Evolutionary conservation across 768 basidiomycete species (phyloP), one percentile per base, ranked within the genome.

Genomic region (Trametes sanguinea): DNA sequence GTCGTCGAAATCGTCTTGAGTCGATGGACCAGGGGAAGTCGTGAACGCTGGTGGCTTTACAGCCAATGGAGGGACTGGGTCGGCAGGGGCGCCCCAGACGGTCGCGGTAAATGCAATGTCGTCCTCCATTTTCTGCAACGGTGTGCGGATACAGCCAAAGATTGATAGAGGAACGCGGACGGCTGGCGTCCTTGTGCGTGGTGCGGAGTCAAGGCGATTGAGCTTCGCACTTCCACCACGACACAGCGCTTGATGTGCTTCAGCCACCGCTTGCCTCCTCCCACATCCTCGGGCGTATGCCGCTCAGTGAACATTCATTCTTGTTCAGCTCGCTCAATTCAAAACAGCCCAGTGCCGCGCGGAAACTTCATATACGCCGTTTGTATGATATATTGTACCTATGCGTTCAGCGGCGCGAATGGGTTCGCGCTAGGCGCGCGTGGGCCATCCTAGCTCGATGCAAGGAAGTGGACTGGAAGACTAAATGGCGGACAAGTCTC

Each of bases 401-500:
- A 43, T 85, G 79, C 65, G 76, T 94, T 33, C 88, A 90, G 47
- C 83, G 85, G 16, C 78, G 80, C 46, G 89, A 94, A 73, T 74
- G 84, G 57, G 68, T 71, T 46, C 80, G 87, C 43, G 92, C 93
- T 29, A 80, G 75, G 57, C 79, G 82, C 61, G 87, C 87, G 6
- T 94, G 92, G 89, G 76, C 82, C 27, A 86, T 94, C 40, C 82
- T 94, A 22, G 78, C 82, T 10, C 83, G 86, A 57, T 94, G 92
- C 73, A 87, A 86, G 67, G 92, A 94, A 77, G 74, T 92, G 2
- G 75, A 86, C 64, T 94, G 91, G 90, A 85, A 77, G 71, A 68
- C 76, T 9, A 79, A 90, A 73, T 94, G 92, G 91, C 81, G 77
- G 57, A 84, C 81, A 9, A 85, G 85, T n/a, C 71, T 91, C 50